phyloP scores from a whole-genome alignment of 164 flowering plant species.

The Umbilicus rupestris region DNA sequence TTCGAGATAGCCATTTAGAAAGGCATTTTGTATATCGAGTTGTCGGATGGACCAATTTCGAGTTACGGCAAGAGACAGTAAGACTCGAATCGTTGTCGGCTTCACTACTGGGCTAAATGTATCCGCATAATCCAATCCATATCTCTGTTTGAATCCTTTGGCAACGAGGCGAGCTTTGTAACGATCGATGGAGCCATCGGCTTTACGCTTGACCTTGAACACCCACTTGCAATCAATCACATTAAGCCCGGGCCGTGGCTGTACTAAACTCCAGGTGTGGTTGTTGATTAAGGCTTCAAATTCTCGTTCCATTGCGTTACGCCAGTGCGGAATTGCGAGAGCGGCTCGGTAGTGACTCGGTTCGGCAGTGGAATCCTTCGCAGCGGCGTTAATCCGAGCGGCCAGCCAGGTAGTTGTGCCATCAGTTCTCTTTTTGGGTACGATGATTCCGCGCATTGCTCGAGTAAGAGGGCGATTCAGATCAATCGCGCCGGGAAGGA shows the following conservation, averaged over 20 bases:
- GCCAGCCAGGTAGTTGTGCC: too few relatives aligned
- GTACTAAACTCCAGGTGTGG: background rate
- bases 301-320: background rate
- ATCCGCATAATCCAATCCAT: background rate
- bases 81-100: background rate
- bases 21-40: constrained; percentile 4
- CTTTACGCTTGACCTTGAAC: background rate
- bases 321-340: background rate
- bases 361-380: too few relatives aligned
- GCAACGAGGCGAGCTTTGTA: constrained; percentile 10
- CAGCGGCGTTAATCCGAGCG: too few relatives aligned
- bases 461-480: too few relatives aligned
- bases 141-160: constrained; percentile 6
- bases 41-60: background rate
- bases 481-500: too few relatives aligned
- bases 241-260: background rate
- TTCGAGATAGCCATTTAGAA: background rate
- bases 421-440: too few relatives aligned
- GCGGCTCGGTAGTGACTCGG: background rate
- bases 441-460: too few relatives aligned
- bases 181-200: background rate
- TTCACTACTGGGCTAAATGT: constrained; percentile 3
- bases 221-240: background rate
- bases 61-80: background rate
- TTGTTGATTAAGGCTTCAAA: background rate